Conservation (phyloP, 2,329 filamentous ascomycete genomes). For the Trichoderma sp. region DNA sequence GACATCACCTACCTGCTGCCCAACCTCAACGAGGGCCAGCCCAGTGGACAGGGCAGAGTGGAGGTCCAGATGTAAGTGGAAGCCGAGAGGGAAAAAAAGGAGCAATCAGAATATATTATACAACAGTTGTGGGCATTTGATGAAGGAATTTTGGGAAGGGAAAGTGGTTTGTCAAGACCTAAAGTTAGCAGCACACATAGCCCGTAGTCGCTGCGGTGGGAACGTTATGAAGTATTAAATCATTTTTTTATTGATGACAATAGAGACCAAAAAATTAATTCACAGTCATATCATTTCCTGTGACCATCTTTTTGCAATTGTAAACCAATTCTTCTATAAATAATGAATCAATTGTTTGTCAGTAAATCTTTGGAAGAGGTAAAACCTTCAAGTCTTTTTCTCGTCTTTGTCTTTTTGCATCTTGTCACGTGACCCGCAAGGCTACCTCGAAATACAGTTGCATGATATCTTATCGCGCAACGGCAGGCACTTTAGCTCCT, state of each 20-base stretch:
- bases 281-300: not conserved
- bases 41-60: conserved; percentile 79
- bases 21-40: conserved; percentile 67
- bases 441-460: not conserved
- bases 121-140: conserved; percentile 32
- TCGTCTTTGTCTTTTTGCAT: not conserved
- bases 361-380: not conserved
- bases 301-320: too few species aligned
- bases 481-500: not conserved
- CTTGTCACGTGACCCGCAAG: not conserved
- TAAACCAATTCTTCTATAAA: not conserved
- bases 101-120: conserved; percentile 29
- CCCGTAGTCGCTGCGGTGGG: conserved; percentile 34
- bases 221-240: conserved; percentile 28
- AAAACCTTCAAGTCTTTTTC: too few species aligned
- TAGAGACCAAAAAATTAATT: conserved; percentile 33
- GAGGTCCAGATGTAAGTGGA: conserved; percentile 71
- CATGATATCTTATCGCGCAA: conserved; percentile 12
- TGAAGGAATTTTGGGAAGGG: conserved; percentile 28
- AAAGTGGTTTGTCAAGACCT: conserved; percentile 36
- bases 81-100: conserved; percentile 23
- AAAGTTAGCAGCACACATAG: conserved; percentile 36
- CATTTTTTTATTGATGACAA: conserved; percentile 31
- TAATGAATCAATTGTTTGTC: not conserved
- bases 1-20: conserved; percentile 95